These are phyloP conservation scores for Hibiscus tridactylites DNA, from an alignment of 345 rosid species.

Conservation along the genomic window DNA sequence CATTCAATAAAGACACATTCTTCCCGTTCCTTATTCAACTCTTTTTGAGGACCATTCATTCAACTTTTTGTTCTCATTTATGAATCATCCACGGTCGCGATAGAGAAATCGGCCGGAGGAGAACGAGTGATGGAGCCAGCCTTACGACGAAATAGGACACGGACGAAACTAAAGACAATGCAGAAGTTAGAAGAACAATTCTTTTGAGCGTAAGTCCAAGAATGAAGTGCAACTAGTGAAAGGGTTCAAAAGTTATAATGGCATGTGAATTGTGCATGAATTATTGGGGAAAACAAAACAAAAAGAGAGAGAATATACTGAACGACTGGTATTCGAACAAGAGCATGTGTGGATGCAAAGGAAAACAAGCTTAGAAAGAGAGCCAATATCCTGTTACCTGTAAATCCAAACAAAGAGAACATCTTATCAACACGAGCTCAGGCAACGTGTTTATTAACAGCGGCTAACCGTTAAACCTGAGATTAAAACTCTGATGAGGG, in stretches of 20 bases:
- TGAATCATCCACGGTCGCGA: no score
- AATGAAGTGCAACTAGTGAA: background rate
- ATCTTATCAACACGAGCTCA: conserved; percentile 5
- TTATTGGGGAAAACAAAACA: no score
- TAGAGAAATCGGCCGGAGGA: no score
- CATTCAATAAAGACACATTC: conserved; percentile 25
- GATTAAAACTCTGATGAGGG: conserved; percentile 13
- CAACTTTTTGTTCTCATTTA: background rate
- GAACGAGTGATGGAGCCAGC: no score
- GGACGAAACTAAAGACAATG: conserved; percentile 1
- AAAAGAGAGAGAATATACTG: background rate
- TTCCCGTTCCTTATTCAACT: conserved; percentile 7
- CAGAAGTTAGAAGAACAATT: background rate
- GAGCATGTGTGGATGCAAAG: background rate
- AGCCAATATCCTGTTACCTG: background rate
- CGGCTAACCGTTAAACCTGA: conserved; percentile 24
- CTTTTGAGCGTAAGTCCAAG: background rate
- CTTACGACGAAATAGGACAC: background rate
- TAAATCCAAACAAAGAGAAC: background rate
- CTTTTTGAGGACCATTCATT: conserved; percentile 17
- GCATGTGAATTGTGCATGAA: background rate
- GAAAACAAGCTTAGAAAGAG: background rate
- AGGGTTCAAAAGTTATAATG: background rate
- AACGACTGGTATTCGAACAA: background rate
- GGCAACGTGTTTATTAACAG: conserved; percentile 30